Base-by-base conservation (phyloP, 2,329 filamentous ascomycete species). In the Botrytis squamosa region DNA sequence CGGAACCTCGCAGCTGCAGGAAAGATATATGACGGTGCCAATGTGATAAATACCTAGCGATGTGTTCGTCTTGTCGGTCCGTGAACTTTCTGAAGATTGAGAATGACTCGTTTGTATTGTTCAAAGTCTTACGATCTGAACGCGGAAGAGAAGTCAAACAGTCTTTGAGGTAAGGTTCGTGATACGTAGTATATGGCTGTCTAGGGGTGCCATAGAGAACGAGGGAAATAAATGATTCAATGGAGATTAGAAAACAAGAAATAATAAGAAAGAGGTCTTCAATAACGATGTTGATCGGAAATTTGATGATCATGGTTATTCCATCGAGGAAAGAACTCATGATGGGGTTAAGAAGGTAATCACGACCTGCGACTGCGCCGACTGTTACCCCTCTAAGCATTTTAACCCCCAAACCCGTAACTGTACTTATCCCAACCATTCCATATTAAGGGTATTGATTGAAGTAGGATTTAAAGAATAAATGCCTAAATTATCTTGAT, bases 101-200 rank as follows among this genome's bases (percentile, higher is more conserved):
- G 40, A 68, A 38, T 57, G 62, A 67, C 63, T 67, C 33, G 44
- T n/a, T 46, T 25, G 38, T 67, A 72, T 44, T 38, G 29, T 68
- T 46, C 52, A 6, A 40, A 59, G 49, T 72, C 46, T 38, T 46
- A 60, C 63, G 33, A 72, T 59, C 33, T 68, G 49, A 46, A 22
- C n/a, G 49, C 38, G 60, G 36, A 62, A 33, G 46, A 42, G 44
- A 44, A 68, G 20, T 57, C 29, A 46, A 60, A 33, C 22, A 40
- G 64, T 68, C 16, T 68, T 59, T 72, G 70, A 72, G 55, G 42
- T n/a, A 55, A 42, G 38, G 25, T 68, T 59, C 57, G 71, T 72
- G 33, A 38, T n/a, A 49, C 40, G 63, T 72, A 8, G 63, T 72
- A 60, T 52, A 68, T 72, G 40, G 33, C 49, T 49, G 42, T 44